Evolutionary conservation across 129 eudicot species (phyloP), one percentile per base, ranked within the genome.

Genomic region (Chrysanthemum makinoi): DNA sequence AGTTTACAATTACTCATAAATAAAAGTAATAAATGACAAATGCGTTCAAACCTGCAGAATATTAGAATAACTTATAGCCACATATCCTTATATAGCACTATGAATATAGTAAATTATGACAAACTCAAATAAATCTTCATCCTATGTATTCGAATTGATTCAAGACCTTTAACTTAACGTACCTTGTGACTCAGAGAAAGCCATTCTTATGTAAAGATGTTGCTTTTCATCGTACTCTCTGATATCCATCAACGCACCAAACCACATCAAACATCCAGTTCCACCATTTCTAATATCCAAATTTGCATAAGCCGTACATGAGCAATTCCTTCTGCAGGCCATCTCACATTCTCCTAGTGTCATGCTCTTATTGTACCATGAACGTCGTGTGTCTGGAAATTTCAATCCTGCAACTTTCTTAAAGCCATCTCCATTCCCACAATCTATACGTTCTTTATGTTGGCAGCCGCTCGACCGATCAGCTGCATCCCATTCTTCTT

Each of bases 391-490:
- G 52, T 78, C 86, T 6, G 86, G 86, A 49, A 78, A 9, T 60
- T 79, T 83, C 46, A 74, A 22, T 7, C 76, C 79, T 0, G 72
- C 1, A 70, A 64, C 15, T 17, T 12, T 24, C 6, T 11, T 13
- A 70, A 83, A 83, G 19, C 76, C 75, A 15, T 83, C 82, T 56
- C 65, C 70, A 18, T 55, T 51, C 54, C 50, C 70, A 57, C 75
- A 82, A 2, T 56, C 60, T 70, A 86, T 61, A 0, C 71, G 49
- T 2, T 17, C 58, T 47, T 68, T 74, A 16, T 85, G 54, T 0
- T n/a, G 68, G 72, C 96, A 88, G 9, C 96, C 96, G 13, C 68
- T 61, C 8, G 75, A 65, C 91, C 91, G 86, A 72, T 83, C 87
- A 3, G 60, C 65, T 10, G 13, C 28, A 4, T 20, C 20, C 87